Conservation (phyloP, 768 basidiomycete species). For the Mycena leptocephala region DNA sequence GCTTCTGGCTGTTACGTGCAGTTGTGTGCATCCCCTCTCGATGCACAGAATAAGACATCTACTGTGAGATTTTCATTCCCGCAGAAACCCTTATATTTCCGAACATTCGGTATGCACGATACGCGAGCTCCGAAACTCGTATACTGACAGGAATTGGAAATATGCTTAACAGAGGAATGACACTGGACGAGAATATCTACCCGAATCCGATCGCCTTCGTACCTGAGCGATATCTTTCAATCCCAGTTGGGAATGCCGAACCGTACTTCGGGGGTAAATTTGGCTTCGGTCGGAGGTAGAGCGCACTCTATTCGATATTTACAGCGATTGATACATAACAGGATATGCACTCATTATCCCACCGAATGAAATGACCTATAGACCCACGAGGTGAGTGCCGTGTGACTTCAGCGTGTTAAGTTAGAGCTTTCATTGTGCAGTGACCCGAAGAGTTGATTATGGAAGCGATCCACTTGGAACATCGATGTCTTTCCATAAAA, state of each 20-base stretch:
- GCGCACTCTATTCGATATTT: too few species aligned
- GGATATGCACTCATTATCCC: too few species aligned
- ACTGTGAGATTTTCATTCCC: neutral
- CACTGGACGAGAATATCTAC: slow-evolving; percentile 44
- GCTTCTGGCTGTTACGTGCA: neutral
- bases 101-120: neutral
- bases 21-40: neutral
- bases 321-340: too few species aligned
- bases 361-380: too few species aligned
- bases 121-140: neutral
- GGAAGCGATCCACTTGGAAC: too few species aligned
- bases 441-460: too few species aligned
- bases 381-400: too few species aligned
- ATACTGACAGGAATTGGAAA: neutral
- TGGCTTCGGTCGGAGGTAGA: slow-evolving; percentile 49
- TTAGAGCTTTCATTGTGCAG: too few species aligned
- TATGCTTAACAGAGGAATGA: slow-evolving; percentile 41
- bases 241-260: slow-evolving; percentile 41
- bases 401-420: too few species aligned
- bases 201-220: slow-evolving; percentile 42
- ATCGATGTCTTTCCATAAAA: too few species aligned
- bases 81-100: neutral
- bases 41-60: neutral
- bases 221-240: slow-evolving; percentile 44
- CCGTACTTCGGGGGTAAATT: slow-evolving; percentile 42